phyloP scores from a whole-genome alignment of 768 basidiomycete species.

The Mycena rebaudengoi region DNA sequence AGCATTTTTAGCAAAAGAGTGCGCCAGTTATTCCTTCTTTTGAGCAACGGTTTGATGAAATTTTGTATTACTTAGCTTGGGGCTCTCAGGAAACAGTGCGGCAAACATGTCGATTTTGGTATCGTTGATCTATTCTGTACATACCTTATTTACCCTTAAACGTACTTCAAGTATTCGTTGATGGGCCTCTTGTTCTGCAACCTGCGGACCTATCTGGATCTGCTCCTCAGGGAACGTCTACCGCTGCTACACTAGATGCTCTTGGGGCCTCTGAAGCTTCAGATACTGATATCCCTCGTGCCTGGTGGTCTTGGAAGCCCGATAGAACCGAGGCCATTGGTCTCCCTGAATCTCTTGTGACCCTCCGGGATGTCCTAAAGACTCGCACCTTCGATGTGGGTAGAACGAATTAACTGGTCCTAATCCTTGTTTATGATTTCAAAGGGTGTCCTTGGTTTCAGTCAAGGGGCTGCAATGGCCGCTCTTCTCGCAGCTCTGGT shows the following conservation, averaged over 20 bases:
- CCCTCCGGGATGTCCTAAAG: constrained; percentile 64
- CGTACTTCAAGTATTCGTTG: constrained; percentile 68
- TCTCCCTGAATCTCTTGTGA: constrained; percentile 62
- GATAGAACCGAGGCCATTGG: constrained; percentile 62
- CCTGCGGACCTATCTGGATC: constrained; percentile 63
- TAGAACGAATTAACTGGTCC: too few relatives aligned
- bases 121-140: constrained; percentile 8
- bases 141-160: neutral
- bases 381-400: constrained; percentile 71
- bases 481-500: constrained; percentile 76
- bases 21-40: constrained; percentile 26
- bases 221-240: constrained; percentile 17
- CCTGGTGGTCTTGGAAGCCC: constrained; percentile 73
- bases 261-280: constrained; percentile 51
- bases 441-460: constrained; percentile 45
- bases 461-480: constrained; percentile 81
- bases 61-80: constrained; percentile 57
- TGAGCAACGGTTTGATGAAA: neutral
- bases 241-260: constrained; percentile 29
- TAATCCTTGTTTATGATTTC: too few relatives aligned
- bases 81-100: constrained; percentile 75
- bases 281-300: constrained; percentile 55
- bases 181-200: constrained; percentile 72
- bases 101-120: constrained; percentile 74
- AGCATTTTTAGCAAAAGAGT: constrained; percentile 77